Conservation (phyloP, 2,329 filamentous ascomycete species). For the Fonsecaea monophora region DNA sequence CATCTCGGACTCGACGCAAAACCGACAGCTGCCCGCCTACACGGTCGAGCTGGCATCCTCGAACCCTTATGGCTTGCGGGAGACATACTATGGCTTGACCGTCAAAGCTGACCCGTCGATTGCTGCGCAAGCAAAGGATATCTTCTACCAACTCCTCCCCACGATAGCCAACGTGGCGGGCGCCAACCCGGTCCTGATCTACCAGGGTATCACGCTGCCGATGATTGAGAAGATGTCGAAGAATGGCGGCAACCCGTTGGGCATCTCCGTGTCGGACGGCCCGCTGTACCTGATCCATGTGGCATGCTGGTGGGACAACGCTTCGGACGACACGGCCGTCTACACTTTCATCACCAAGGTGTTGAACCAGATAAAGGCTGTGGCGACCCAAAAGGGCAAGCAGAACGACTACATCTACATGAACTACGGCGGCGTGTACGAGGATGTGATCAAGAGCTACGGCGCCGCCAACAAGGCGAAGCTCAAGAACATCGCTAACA, state of each 20-base stretch:
- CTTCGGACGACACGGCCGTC: constrained; percentile 44
- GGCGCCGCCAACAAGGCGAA: constrained; percentile 46
- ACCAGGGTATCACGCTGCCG: constrained; percentile 46
- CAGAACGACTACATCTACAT: constrained; percentile 51
- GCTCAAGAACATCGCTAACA: constrained; percentile 46
- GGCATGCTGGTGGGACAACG: constrained; percentile 43
- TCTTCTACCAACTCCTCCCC: constrained; percentile 39
- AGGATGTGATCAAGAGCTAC: constrained; percentile 53
- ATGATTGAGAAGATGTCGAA: constrained; percentile 43
- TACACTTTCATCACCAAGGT: constrained; percentile 41
- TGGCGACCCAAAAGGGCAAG: constrained; percentile 43
- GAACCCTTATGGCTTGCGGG: constrained; percentile 45
- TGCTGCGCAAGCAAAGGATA: constrained; percentile 39
- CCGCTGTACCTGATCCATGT: constrained; percentile 43
- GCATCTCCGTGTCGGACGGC: constrained; percentile 41
- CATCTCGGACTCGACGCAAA: constrained; percentile 43
- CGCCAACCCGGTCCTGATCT: constrained; percentile 41
- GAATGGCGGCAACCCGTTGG: constrained; percentile 47
- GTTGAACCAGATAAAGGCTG: constrained; percentile 41
- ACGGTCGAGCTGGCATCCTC: constrained; percentile 45
- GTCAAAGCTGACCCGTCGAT: constrained; percentile 44
- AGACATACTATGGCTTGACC: constrained; percentile 46
- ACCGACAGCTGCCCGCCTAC: constrained; percentile 44
- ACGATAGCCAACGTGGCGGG: constrained; percentile 37
- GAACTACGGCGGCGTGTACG: constrained; percentile 56